phyloP scores from a whole-genome alignment of 768 basidiomycete genomes.

The Hygrocybe coccinea region DNA sequence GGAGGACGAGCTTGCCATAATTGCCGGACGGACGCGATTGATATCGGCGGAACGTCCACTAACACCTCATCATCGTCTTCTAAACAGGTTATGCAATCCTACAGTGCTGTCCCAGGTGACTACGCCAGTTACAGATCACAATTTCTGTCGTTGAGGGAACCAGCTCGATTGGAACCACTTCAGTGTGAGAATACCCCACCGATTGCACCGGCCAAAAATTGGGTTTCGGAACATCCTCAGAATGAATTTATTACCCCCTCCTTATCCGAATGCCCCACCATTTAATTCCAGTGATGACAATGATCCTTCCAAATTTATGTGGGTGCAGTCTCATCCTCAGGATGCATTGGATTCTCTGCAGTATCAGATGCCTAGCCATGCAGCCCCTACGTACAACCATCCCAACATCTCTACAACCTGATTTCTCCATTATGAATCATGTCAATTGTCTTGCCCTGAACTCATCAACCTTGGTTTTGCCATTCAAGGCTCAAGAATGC shows the following conservation, averaged over 20 bases:
- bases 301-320: background rate
- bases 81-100: too few relatives aligned
- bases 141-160: background rate
- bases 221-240: background rate
- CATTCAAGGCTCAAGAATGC: conserved; percentile 48
- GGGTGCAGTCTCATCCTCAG: background rate
- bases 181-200: background rate
- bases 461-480: conserved; percentile 59
- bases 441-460: conserved; percentile 35
- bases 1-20: conserved; percentile 65
- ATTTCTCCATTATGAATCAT: too few relatives aligned
- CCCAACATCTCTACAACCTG: background rate
- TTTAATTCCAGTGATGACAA: background rate
- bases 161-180: too few relatives aligned
- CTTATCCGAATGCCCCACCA: background rate
- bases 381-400: background rate
- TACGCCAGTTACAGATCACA: background rate
- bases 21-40: conserved; percentile 62
- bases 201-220: background rate
- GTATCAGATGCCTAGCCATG: background rate
- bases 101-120: too few relatives aligned
- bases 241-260: background rate
- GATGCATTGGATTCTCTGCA: background rate
- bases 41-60: conserved; percentile 45
- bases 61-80: conserved; percentile 7